A percentile compares a stretch with the other conserved stretches of the same genome.
phyloP scores from a whole-genome alignment of 768 basidiomycete species.

The Clitopilus hobsonii region DNA sequence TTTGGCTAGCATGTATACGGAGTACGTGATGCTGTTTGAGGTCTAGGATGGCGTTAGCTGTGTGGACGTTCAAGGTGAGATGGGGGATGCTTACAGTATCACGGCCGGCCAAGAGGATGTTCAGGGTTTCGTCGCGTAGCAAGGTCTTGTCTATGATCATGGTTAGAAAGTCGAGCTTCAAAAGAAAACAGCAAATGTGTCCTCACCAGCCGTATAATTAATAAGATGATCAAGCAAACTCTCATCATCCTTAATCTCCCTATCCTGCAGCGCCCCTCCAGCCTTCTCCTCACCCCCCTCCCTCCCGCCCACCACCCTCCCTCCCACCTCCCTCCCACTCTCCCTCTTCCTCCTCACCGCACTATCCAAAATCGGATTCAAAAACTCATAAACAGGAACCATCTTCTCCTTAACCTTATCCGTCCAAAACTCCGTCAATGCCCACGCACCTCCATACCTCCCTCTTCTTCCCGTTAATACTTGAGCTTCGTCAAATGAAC shows the following conservation, averaged over 20 bases:
- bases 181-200: background rate
- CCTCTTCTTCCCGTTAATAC: too few relatives aligned
- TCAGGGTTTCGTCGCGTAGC: conserved; percentile 17
- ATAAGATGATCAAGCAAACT: conserved; percentile 19
- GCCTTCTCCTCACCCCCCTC: conserved; percentile 18
- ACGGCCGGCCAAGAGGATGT: conserved; percentile 38
- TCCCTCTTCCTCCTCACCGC: conserved; percentile 30
- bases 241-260: conserved; percentile 30
- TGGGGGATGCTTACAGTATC: conserved; percentile 26
- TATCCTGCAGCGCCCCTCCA: conserved; percentile 15
- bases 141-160: conserved; percentile 21
- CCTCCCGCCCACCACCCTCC: conserved; percentile 30
- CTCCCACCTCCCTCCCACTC: conserved; percentile 17
- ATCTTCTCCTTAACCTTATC: conserved; percentile 43
- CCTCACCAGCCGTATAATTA: conserved; percentile 44
- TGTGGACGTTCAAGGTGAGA: background rate
- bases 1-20: conserved; percentile 49
- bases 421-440: conserved; percentile 45
- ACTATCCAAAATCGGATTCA: conserved; percentile 47
- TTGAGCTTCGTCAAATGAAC: conserved; percentile 45
- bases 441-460: conserved; percentile 47
- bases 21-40: conserved; percentile 47
- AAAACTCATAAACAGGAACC: conserved; percentile 42
- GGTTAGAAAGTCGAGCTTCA: background rate
- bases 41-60: conserved; percentile 22